Evolutionary conservation across 2,329 filamentous ascomycete genomes (phyloP).

Genomic region (Hypoxylon sp.): DNA sequence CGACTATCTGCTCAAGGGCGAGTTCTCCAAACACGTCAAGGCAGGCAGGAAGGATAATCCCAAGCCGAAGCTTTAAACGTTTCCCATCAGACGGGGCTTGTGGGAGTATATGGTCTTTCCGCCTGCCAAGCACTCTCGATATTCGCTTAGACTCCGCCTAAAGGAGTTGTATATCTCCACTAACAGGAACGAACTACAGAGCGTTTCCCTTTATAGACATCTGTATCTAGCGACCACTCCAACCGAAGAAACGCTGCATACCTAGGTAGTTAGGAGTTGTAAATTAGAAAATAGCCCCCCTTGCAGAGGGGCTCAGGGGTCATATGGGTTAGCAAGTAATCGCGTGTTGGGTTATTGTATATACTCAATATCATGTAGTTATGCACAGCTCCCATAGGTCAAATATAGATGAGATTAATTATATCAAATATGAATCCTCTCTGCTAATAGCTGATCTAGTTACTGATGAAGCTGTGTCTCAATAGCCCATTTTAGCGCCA

Average conservation of each 20-base stretch:
- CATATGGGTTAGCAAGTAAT: no score
- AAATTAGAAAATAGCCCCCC: not conserved
- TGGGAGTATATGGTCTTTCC: not conserved
- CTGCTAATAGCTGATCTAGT: not conserved
- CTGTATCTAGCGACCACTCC: not conserved
- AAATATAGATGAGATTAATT: no score
- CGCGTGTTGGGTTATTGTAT: no score
- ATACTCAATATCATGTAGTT: no score
- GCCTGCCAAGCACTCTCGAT: not conserved
- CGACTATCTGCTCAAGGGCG: slow-evolving; percentile 61
- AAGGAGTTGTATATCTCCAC: not conserved
- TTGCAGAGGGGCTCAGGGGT: no score
- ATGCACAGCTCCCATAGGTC: no score
- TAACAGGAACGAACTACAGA: not conserved
- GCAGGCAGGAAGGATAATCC: slow-evolving; percentile 56
- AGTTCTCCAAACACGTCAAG: slow-evolving; percentile 60
- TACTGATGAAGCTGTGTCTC: not conserved
- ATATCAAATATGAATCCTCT: no score
- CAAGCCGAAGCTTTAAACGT: slow-evolving; percentile 61
- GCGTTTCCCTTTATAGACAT: not conserved
- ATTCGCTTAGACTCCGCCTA: not conserved
- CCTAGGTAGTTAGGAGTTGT: not conserved
- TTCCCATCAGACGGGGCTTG: not conserved
- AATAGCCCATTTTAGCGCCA: not conserved
- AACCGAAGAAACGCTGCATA: not conserved